Evolutionary conservation across 1,284 basidiomycete species (phyloP), one percentile per base, ranked within the genome.

Genomic region (Austropuccinia psidii): DNA sequence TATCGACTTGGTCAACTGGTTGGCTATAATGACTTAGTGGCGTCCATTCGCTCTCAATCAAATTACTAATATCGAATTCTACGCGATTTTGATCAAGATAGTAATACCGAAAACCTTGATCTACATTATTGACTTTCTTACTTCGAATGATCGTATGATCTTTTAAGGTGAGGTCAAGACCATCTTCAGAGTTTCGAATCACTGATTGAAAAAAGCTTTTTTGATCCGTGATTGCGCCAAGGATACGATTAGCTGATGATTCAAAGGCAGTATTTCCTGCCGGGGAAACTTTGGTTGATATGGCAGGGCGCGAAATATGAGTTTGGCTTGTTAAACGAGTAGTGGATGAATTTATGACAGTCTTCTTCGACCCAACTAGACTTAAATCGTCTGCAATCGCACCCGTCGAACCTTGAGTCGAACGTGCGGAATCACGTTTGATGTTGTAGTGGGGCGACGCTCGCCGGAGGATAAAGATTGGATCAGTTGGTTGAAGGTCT

Each of bases 41-140:
- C 21, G 27, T 83, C 84, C 88, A 88, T 77, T 93, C 94, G 78
- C 90, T 87, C 79, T 94, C 91, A 43, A 96, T 86, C 73, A 96
- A 89, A 75, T 93, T 88, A 78, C 90, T 93, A 79, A 97, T 92
- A 80, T 97, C 94, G 77, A 88, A 89, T 81, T 90, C 90, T 11
- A 76, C 77, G 9, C 92, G 91, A 75, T 90, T 90, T 0, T 86
- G 85, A 75, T 91, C 88, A 50, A 96, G 88, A 79, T 93, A 96
- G 33, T 92, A 95, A 79, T 97, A 97, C 0, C 93, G 57, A 50
- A 87, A 83, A 92, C 88, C 66, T 84, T 84, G 33, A 35, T 19
- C 7, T n/a, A n/a, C n/a, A n/a, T n/a, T n/a, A n/a, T n/a, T n/a
- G n/a, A n/a, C n/a, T n/a, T n/a, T n/a, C 79, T 76, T 19, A 77